Base-by-base conservation (phyloP, 768 basidiomycete species). In the Pulveroboletus sp. region DNA sequence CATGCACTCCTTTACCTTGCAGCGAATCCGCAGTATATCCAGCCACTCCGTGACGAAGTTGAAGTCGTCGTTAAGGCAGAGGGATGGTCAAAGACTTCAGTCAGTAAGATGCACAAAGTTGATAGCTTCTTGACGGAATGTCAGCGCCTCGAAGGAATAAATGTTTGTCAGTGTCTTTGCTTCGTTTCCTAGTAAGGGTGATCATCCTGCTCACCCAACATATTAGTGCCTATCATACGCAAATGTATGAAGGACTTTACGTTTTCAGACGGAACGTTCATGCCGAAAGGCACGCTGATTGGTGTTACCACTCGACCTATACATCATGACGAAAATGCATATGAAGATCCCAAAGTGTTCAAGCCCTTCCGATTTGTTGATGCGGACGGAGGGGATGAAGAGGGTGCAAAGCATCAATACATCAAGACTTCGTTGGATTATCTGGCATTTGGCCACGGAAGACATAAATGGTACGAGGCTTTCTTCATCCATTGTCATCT, bases 301-400 rank as follows among this genome's bases (percentile, higher is more conserved):
- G 45, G 60, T 2, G 45, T 59, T 11, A 59, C 69, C 10, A 40
- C 53, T 5, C 52, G 56, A n/a, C 52, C 53, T 5, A 45, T 62
- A 5, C 69, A 70, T 41, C 23, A 31, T 21, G 61, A 65, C 29
- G 23, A 44, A 1, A 35, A 47, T 17, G 7, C 48, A 10, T 75
- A 77, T 41, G 52, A 67, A 1, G 59, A 72, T 25, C 56, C 76
- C 1, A 24, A 62, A 0, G 14, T 19, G 6, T 59, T 59, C 42
- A 35, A 51, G 23, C 56, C 57, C 0, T 58, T 50, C 34, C 76
- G 81, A 7, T 81, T 79, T 52, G 63, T 67, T 1, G 58, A 67
- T 9, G 65, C 69, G 51, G 59, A 66, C 44, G 59, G 13, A 20
- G 23, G n/a, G 6, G 49, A 44, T 14, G 33, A 72, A 20, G 70